Base-by-base conservation (phyloP, 495 filamentous ascomycete species). In the Penicillium mononematosum region DNA sequence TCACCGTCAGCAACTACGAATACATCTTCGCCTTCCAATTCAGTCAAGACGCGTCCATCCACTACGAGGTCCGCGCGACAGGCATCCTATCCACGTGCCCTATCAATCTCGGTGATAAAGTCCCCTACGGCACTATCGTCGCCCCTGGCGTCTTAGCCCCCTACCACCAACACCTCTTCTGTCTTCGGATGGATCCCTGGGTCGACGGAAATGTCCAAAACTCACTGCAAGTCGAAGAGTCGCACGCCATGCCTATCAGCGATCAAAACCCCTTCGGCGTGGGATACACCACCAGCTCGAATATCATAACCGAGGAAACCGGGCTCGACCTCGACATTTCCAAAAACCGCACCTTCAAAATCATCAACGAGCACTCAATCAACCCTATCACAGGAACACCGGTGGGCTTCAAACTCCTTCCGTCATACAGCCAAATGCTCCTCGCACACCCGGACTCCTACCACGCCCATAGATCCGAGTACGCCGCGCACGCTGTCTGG, bases 111-210 rank as follows among this genome's bases (percentile, higher is more conserved):
- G 65, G 48, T 5, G 80, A 85, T 29, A 62, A 61, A 1, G 69
- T 75, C 0, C 85, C 79, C 29, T 96, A 86, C 72, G 92, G 92
- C 31, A 96, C 91, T 1, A 73, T 91, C 39, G 90, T 97, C 5
- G 88, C 89, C 47, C 91, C 90, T 0, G 92, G 92, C 0, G 91
- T 92, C 4, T 75, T 96, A 5, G 91, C 82, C 0, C 74, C 84
- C 48, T 81, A 87, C 60, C 92, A 96, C 63, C 92, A 96, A 63
- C 92, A 97, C 71, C 86, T 96, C 56, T 94, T 97, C 76, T 88
- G 81, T 19, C 83, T 96, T 0, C 89, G 92, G 22, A 81, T 96
- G 7, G 91, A 96, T 69, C 91, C 92, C 0, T 79, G 82, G 43
- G 76, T 96, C 46, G 91, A 89, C 54, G 93, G 91, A 1, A 29